Evolutionary conservation across 2,329 filamentous ascomycete species (phyloP), one percentile per base, ranked within the genome.

Genomic region (Bertia moriformis): DNA sequence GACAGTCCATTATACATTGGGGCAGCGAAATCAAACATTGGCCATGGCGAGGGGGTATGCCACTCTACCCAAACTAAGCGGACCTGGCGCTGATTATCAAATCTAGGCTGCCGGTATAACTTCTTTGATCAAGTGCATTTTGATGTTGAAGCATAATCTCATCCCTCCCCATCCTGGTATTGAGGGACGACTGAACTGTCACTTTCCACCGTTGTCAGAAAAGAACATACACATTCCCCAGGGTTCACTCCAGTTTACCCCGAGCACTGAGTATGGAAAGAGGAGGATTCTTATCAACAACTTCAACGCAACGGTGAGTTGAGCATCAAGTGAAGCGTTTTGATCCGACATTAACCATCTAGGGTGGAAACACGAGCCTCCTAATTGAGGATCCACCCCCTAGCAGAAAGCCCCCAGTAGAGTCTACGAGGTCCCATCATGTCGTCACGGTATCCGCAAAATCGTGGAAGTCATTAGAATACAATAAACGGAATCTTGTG

Each of bases 361-460:
- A n/a, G 14, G 67, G 67, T 42, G 67, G 67, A n/a, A 73, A 72
- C 45, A 68, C 64, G 14, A 61, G 63, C 5, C 47, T 69, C 38
- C 47, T 69, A 5, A 39, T 70, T n/a, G 61, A 68, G 42, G 66
- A 69, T 45, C 58, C n/a, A n/a, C n/a, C n/a, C n/a, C n/a, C n/a
- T n/a, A n/a, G n/a, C n/a, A n/a, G n/a, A n/a, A n/a, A n/a, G n/a
- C n/a, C n/a, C n/a, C n/a, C n/a, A n/a, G n/a, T n/a, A n/a, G n/a
- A n/a, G n/a, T n/a, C n/a, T n/a, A n/a, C n/a, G n/a, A n/a, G n/a
- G n/a, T n/a, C n/a, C n/a, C n/a, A n/a, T n/a, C n/a, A 82, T 38
- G 52, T 75, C n/a, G 59, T 83, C 27, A 60, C 71, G 1, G 53
- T 81, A 1, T 69, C 66, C 5, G 68, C 66, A 1, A 63, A 66